A percentile compares a stretch with the other conserved stretches of the same genome.
phyloP scores from a whole-genome alignment of 345 rosid species.

The Populus alba region DNA sequence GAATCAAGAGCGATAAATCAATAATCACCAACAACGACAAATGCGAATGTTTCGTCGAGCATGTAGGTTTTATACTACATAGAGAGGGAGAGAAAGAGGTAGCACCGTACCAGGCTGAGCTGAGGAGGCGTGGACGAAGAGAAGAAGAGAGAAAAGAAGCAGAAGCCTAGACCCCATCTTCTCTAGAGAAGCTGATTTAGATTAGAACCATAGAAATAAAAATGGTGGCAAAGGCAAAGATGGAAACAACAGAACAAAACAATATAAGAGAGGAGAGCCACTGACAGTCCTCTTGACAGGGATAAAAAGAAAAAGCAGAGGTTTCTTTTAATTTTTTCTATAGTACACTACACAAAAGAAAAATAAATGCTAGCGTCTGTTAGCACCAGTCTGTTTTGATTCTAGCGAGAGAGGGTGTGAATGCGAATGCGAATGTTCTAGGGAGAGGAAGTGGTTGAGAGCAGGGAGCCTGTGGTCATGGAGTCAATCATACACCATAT shows the following conservation, averaged over 20 bases:
- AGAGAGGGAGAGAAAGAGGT: not conserved
- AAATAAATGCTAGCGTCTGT: not conserved
- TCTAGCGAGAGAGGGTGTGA: not conserved
- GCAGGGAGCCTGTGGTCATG: not conserved
- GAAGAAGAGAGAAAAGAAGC: slow-evolving; percentile 31
- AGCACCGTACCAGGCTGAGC: slow-evolving; percentile 63
- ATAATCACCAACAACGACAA: slow-evolving; percentile 17
- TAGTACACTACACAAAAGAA: too few species aligned
- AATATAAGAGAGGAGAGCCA: not conserved
- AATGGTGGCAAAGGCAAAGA: slow-evolving; percentile 5
- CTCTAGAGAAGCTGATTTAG: slow-evolving; percentile 15
- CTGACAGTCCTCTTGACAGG: not conserved
- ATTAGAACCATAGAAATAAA: slow-evolving; percentile 24
- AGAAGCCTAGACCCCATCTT: slow-evolving; percentile 52
- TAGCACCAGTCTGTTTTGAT: slow-evolving; percentile 2
- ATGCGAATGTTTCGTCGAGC: not conserved
- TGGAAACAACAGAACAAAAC: not conserved
- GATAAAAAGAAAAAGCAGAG: not conserved
- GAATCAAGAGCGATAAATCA: not conserved
- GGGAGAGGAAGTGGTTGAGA: not conserved
- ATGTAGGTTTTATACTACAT: not conserved
- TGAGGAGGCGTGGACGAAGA: slow-evolving; percentile 39
- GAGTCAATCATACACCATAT: not conserved
- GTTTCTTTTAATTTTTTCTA: not conserved
- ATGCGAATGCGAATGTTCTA: not conserved